These are phyloP conservation scores for Wallemia ichthyophaga DNA, from an alignment of 1,284 basidiomycete genomes.

Conservation along the genomic window DNA sequence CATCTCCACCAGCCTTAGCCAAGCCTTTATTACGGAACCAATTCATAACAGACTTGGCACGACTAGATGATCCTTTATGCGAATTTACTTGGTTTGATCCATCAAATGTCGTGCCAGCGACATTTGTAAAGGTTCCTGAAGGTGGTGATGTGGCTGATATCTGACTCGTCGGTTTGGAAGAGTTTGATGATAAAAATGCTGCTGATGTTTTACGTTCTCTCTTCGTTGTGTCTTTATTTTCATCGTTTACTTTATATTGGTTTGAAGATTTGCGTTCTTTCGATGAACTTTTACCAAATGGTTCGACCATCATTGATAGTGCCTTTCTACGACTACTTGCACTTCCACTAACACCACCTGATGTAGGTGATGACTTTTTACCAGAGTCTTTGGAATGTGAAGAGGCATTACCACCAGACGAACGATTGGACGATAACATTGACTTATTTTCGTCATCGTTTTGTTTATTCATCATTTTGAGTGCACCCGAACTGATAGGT, in stretches of 20 bases:
- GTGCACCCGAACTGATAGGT: neutral
- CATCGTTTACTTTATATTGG: neutral
- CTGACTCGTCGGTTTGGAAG: neutral
- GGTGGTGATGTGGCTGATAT: neutral
- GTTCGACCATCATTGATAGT: neutral
- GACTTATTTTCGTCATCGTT: neutral
- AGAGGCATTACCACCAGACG: neutral
- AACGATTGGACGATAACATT: neutral
- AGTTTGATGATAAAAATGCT: neutral
- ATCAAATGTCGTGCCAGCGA: slow-evolving; percentile 1
- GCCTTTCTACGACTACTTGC: neutral
- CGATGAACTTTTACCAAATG: neutral
- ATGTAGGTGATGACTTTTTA: neutral
- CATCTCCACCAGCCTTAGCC: neutral
- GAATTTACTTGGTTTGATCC: neutral
- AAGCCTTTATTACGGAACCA: neutral
- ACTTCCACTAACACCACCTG: neutral
- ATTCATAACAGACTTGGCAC: neutral
- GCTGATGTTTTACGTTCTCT: neutral
- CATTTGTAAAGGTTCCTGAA: neutral
- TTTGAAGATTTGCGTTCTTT: neutral
- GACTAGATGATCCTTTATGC: neutral
- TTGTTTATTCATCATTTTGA: neutral
- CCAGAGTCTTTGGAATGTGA: neutral
- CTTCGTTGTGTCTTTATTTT: neutral